These are phyloP conservation scores for Lotmaria passim DNA, from an alignment of 208 protist species.

Conservation along the genomic window DNA sequence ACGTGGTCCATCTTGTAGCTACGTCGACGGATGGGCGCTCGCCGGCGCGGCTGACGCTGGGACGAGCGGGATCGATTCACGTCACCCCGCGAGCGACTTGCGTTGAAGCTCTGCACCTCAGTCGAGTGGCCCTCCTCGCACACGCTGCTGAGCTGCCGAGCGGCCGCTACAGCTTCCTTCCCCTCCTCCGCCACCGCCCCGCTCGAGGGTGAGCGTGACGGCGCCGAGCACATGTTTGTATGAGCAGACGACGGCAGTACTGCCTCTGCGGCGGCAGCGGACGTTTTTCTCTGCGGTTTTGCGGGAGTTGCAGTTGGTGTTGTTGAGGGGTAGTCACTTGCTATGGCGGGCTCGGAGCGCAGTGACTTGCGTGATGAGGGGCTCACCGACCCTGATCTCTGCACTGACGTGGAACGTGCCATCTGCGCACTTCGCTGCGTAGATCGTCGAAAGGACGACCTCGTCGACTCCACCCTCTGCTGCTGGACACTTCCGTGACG, in stretches of 20 bases:
- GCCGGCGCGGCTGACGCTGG: not conserved
- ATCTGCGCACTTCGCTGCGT: too few species aligned
- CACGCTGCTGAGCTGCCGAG: constrained; percentile 8
- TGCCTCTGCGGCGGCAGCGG: not conserved
- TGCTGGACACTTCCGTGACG: not conserved
- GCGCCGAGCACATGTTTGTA: not conserved
- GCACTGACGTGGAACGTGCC: too few species aligned
- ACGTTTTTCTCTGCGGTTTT: constrained; percentile 23
- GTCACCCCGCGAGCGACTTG: too few species aligned
- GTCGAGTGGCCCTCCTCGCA: not conserved
- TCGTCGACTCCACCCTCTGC: too few species aligned
- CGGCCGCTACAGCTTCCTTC: not conserved
- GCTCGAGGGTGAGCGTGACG: not conserved
- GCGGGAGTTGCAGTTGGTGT: not conserved
- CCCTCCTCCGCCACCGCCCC: not conserved
- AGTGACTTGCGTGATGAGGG: not conserved
- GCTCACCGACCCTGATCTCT: too few species aligned
- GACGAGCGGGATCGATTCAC: not conserved
- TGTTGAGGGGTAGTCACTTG: not conserved
- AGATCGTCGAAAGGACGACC: not conserved
- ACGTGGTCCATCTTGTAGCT: constrained; percentile 24
- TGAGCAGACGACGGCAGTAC: not conserved
- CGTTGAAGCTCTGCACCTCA: too few species aligned
- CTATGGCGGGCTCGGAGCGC: not conserved
- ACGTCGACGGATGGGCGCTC: constrained; percentile 12